A percentile compares a stretch with the other conserved stretches of the same genome.
These are phyloP conservation scores for Chlamydomonas sphaeroides DNA, from an alignment of 139 green algal genomes.

Conservation along the genomic window DNA sequence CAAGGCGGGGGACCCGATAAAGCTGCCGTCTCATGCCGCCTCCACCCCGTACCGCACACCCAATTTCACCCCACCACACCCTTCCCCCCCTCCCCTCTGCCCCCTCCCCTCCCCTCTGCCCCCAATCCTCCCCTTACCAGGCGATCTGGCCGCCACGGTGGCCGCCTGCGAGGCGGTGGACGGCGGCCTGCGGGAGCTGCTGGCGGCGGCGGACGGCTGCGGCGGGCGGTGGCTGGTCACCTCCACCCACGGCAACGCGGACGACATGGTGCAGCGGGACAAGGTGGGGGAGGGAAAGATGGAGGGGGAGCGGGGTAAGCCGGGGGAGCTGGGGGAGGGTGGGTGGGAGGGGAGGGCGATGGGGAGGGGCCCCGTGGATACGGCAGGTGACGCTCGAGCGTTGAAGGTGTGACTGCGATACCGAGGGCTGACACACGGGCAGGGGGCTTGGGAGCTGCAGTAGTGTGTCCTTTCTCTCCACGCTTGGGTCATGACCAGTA, in stretches of 20 bases:
- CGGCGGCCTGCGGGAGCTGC: conserved; percentile 78
- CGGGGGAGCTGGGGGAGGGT: too few species aligned
- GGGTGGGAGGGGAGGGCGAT: too few species aligned
- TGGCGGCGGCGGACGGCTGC: conserved; percentile 57
- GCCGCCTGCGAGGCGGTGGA: conserved; percentile 76
- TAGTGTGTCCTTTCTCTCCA: too few species aligned
- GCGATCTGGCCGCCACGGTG: conserved; percentile 73
- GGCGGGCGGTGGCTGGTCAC: conserved; percentile 85
- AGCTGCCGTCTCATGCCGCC: too few species aligned
- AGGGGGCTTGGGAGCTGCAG: too few species aligned
- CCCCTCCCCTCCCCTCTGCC: neutral
- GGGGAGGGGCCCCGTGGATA: too few species aligned
- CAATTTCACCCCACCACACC: neutral
- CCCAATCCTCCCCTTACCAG: neutral
- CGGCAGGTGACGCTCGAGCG: too few species aligned
- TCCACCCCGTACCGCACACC: neutral
- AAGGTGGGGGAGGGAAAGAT: conserved; percentile 22
- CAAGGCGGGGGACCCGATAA: neutral
- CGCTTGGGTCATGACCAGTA: too few species aligned
- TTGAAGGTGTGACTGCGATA: too few species aligned
- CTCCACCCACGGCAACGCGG: conserved; percentile 93
- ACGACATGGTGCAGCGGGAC: conserved; percentile 96
- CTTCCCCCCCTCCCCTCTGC: too few species aligned
- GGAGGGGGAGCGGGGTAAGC: too few species aligned
- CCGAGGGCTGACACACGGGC: too few species aligned